Conservation (phyloP, 2,329 filamentous ascomycete genomes). For the Coniochaeta sp. region DNA sequence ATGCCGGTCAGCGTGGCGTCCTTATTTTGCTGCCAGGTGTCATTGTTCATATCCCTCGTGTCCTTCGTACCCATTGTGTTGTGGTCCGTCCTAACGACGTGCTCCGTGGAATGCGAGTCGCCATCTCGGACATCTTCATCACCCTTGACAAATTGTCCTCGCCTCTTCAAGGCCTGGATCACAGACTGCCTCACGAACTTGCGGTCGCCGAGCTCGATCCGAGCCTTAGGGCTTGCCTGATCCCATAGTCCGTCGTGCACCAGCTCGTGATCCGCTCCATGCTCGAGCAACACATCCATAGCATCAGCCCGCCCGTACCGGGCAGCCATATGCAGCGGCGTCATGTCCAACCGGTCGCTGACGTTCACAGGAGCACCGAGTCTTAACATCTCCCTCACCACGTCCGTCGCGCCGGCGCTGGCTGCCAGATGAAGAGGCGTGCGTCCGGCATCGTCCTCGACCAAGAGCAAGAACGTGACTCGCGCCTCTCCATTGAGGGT, state of each 20-base stretch:
- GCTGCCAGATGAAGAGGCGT: constrained; percentile 15
- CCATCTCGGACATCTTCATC: background rate
- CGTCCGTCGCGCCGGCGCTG: constrained; percentile 1
- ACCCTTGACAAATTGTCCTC: background rate
- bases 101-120: background rate
- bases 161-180: background rate
- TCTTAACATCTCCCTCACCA: constrained; percentile 5
- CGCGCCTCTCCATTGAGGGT: background rate
- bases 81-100: background rate
- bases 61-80: background rate
- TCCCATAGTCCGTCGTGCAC: constrained; percentile 3
- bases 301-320: constrained; percentile 1
- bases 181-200: background rate
- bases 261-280: background rate
- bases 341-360: constrained; percentile 6
- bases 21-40: background rate
- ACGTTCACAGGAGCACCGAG: constrained; percentile 9
- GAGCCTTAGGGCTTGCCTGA: background rate
- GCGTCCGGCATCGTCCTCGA: constrained; percentile 7
- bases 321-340: constrained; percentile 6
- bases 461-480: constrained; percentile 5
- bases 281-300: constrained; percentile 2
- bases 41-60: background rate
- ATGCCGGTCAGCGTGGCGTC: background rate
- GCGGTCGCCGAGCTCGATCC: constrained; percentile 1